Evolutionary conservation across 192 early-diverging fungal genomes (phyloP).

Genomic region (Entrophospora sp.): DNA sequence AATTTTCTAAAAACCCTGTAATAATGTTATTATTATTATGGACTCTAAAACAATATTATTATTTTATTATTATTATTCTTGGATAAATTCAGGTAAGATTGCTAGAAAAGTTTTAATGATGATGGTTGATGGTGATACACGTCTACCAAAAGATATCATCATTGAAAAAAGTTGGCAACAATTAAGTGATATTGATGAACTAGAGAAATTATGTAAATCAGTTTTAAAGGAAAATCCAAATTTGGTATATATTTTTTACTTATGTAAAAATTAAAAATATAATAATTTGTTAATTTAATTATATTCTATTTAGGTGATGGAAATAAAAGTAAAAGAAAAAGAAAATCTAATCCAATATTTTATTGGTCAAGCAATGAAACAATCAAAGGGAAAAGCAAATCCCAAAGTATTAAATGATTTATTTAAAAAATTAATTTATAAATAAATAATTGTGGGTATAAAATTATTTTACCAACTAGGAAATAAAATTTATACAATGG

Average conservation of each 20-base stretch:
- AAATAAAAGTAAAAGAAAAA: conserved; percentile 55
- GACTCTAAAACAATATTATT: background rate
- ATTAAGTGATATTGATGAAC: conserved; percentile 31
- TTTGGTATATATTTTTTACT: conserved; percentile 31
- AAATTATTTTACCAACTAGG: no score
- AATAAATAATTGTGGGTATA: no score
- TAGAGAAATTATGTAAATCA: conserved; percentile 36
- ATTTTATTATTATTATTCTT: background rate
- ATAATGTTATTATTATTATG: no score
- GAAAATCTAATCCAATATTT: conserved; percentile 66
- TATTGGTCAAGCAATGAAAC: conserved; percentile 70
- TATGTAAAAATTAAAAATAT: background rate
- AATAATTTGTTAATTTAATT: conserved; percentile 9
- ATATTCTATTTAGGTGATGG: conserved; percentile 34
- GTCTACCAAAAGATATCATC: conserved; percentile 45
- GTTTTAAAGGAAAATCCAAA: conserved; percentile 32
- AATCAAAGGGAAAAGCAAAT: conserved; percentile 69
- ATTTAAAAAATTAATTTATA: conserved; percentile 30
- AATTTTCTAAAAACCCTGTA: no score
- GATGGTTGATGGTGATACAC: conserved; percentile 57
- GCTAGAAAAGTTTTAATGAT: conserved; percentile 61
- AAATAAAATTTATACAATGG: no score
- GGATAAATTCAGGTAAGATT: conserved; percentile 27
- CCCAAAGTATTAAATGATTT: conserved; percentile 57
- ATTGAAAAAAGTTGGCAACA: conserved; percentile 51